Evolutionary conservation across 768 basidiomycete genomes (phyloP).

Genomic region (Termitomyces sp.): DNA sequence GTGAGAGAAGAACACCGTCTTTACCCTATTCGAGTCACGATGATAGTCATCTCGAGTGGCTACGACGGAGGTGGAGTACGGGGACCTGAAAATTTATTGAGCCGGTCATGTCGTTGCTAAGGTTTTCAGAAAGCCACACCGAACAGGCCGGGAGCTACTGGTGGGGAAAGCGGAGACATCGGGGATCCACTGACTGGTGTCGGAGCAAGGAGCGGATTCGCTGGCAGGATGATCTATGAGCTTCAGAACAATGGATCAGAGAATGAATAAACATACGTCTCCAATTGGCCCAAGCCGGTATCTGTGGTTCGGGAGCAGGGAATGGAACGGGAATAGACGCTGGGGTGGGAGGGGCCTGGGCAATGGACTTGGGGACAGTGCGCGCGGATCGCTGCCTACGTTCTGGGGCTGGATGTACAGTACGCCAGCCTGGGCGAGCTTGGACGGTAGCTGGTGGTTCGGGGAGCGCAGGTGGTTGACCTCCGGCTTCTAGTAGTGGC

Average conservation of each 20-base stretch:
- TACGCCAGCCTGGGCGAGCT: slow-evolving; percentile 73
- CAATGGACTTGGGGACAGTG: neutral
- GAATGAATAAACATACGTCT: neutral
- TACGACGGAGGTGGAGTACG: neutral
- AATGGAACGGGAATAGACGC: slow-evolving; percentile 23
- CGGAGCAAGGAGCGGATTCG: slow-evolving; percentile 11
- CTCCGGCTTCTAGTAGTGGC: slow-evolving; percentile 25
- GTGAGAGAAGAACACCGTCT: too few relatives aligned
- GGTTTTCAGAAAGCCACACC: neutral
- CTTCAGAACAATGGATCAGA: neutral
- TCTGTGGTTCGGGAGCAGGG: slow-evolving; percentile 37
- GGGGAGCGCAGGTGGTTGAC: slow-evolving; percentile 21
- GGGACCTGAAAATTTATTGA: neutral
- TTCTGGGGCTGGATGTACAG: slow-evolving; percentile 60
- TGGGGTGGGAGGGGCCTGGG: neutral
- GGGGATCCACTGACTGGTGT: slow-evolving; percentile 6
- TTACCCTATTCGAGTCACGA: neutral
- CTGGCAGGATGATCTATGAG: neutral
- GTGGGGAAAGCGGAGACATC: slow-evolving; percentile 1
- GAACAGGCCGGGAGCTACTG: neutral
- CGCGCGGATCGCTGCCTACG: slow-evolving; percentile 27
- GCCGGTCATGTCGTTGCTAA: too few relatives aligned
- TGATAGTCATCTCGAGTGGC: neutral
- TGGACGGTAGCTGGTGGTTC: slow-evolving; percentile 38
- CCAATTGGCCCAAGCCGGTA: slow-evolving; percentile 74